A percentile compares a stretch with the other conserved stretches of the same genome.
Evolutionary conservation across 1,139 yeast species (phyloP).

Genomic region (Saccharomyces hybrid): DNA sequence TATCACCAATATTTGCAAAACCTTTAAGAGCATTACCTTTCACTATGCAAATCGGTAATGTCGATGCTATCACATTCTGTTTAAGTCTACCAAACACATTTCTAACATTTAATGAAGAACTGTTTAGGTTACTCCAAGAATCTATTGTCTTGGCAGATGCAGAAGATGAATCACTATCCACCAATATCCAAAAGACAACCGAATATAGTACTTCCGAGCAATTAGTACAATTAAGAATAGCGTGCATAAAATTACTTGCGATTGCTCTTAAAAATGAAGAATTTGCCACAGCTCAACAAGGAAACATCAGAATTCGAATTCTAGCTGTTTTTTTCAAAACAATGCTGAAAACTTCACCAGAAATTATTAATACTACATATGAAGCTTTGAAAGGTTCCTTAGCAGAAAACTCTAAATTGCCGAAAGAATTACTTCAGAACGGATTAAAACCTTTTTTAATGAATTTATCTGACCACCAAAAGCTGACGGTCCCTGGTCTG

Average conservation of each 20-base stretch:
- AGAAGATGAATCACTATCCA: constrained; percentile 85
- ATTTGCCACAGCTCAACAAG: constrained; percentile 67
- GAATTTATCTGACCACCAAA: constrained; percentile 89
- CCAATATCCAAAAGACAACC: constrained; percentile 68
- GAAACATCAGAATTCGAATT: constrained; percentile 75
- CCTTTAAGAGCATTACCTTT: constrained; percentile 95
- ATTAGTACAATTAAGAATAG: constrained; percentile 75
- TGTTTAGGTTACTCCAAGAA: constrained; percentile 75
- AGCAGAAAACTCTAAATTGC: constrained; percentile 79
- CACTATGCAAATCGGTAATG: constrained; percentile 97
- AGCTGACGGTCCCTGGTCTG: constrained; percentile 78
- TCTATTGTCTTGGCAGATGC: constrained; percentile 95
- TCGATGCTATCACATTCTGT: constrained; percentile 92
- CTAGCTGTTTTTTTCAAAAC: constrained; percentile 93
- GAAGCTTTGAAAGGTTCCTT: constrained; percentile 77
- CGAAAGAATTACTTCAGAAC: constrained; percentile 85
- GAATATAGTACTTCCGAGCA: constrained; percentile 88
- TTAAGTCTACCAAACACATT: constrained; percentile 73
- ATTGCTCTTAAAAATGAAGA: constrained; percentile 78
- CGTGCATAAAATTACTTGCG: constrained; percentile 76
- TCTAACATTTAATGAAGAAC: constrained; percentile 78
- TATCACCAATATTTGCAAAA: constrained; percentile 93
- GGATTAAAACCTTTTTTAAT: constrained; percentile 92
- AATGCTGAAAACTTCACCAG: constrained; percentile 73
- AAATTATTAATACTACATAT: constrained; percentile 90